phyloP scores from a whole-genome alignment of 371 early-diverging fungal species.

The Saksenaea vasiformis region DNA sequence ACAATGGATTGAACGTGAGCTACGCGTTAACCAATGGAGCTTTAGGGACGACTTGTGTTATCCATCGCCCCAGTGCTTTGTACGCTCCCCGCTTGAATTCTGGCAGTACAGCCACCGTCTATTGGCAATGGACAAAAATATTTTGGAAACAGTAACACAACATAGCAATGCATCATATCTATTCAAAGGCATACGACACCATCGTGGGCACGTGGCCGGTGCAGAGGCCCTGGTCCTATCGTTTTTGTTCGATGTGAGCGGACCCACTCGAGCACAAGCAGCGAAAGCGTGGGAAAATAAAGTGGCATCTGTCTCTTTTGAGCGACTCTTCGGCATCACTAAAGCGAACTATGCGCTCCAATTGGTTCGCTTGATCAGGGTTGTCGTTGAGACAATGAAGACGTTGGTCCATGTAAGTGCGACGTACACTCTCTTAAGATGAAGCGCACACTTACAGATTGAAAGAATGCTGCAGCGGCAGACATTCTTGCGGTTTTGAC shows the following conservation, averaged over 20 bases:
- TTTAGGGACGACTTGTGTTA: constrained; percentile 43
- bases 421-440: background rate
- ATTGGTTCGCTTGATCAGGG: constrained; percentile 14
- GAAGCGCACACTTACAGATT: constrained; percentile 52
- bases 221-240: constrained; percentile 49
- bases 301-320: constrained; percentile 41
- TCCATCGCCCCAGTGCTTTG: constrained; percentile 31
- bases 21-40: constrained; percentile 34
- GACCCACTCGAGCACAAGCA: constrained; percentile 42
- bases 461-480: constrained; percentile 67
- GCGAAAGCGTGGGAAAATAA: constrained; percentile 49
- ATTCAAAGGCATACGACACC: constrained; percentile 19
- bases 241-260: constrained; percentile 58
- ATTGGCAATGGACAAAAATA: constrained; percentile 31
- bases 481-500: constrained; percentile 82
- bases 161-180: constrained; percentile 11
- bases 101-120: constrained; percentile 37
- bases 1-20: constrained; percentile 51
- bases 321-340: constrained; percentile 45
- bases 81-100: constrained; percentile 37
- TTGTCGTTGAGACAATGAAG: constrained; percentile 24
- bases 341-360: background rate
- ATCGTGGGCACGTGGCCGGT: constrained; percentile 14
- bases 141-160: constrained; percentile 36
- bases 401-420: background rate